Evolutionary conservation across 2,329 filamentous ascomycete species (phyloP), one percentile per base, ranked within the genome.

Genomic region (Claviceps arundinis): DNA sequence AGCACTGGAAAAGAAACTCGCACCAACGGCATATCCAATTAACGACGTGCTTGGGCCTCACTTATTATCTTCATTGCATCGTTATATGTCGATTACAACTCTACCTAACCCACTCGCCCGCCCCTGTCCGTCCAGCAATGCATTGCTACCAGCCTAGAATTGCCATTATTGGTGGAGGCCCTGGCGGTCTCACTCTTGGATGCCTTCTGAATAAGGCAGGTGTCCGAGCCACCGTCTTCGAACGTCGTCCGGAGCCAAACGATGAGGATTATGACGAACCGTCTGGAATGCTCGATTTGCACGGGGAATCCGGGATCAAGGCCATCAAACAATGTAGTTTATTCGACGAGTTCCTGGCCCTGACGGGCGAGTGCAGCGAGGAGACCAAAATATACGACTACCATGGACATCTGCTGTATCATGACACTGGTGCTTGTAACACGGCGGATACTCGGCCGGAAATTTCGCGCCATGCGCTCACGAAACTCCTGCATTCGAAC

Each of bases 281-380:
- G 2, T 65, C 61, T 5, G 74, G 75, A 11, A 71, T 62, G 52
- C 69, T 80, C 3, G 76, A 79, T 56, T 64, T 80, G 1, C 74
- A 79, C 56, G 62, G 65, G 1, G 58, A 66, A 5, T 67, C 69
- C 1, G 75, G 75, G 0, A 68, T 74, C 5, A 60, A 64, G 3
- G 75, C 72, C 0, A 59, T 79, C 7, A 63, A 62, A 5, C 68
- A 70, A 50, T 70, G 68, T 14, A 73, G 70, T 0, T 61, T 78
- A 14, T 70, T 61, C 52, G 65, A 71, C 2, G 58, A 68, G 16
- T 79, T 78, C 57, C 48, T 62, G 1, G 57, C 65, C 37, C 58
- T 70, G n/a, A 68, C 69, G 1, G 64, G 65, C 37, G 56, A 59
- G 13, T 59, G 57, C 5, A 54, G 44, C 37, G 55, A 61, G n/a